Base-by-base conservation (phyloP, 169 alveolate species). In the Plasmodium coatneyi region DNA sequence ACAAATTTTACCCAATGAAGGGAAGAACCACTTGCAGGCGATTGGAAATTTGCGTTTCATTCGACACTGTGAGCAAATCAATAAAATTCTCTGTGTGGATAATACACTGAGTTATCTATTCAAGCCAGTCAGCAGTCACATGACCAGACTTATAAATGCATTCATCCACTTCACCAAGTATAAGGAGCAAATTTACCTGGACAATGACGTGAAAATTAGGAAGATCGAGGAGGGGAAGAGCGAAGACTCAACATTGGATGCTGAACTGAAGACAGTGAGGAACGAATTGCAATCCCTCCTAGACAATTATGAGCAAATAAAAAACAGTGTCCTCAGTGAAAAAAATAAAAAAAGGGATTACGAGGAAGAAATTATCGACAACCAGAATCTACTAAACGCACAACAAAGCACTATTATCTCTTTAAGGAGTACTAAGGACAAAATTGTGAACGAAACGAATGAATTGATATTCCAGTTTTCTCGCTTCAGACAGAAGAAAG, bases 331-430 rank as follows among this genome's bases (percentile, higher is more conserved):
- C 28, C 16, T 80, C 0, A 90, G 54, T 9, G 95, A 90, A 71
- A 90, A 90, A 81, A 80, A 66, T 39, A 90, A 19, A 19, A 90
- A 90, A 90, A 90, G 86, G 19, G 76, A 90, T 81, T 90, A 80
- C 56, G 95, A 90, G 25, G 95, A 90, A 90, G 95, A 90, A 80
- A 90, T 90, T n/a, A 90, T 90, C 10, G 80, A 90, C 22, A 90
- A 76, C 32, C 95, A 90, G 16, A 90, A 90, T 90, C 19, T 71
- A 1, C 71, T 90, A 25, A 90, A 90, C 14, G 46, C 95, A 9
- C 95, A 90, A 39, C 95, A 90, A 7, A 90, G 95, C 30, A 30
- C 71, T 28, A 30, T 90, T 54, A 90, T 90, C 2, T 74, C 91
- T n/a, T 90, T 90, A 71, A 90, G 82, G 36, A 22, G 84, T 0